Conservation (phyloP, 1,284 basidiomycete species). For the Leccinum fallax region DNA sequence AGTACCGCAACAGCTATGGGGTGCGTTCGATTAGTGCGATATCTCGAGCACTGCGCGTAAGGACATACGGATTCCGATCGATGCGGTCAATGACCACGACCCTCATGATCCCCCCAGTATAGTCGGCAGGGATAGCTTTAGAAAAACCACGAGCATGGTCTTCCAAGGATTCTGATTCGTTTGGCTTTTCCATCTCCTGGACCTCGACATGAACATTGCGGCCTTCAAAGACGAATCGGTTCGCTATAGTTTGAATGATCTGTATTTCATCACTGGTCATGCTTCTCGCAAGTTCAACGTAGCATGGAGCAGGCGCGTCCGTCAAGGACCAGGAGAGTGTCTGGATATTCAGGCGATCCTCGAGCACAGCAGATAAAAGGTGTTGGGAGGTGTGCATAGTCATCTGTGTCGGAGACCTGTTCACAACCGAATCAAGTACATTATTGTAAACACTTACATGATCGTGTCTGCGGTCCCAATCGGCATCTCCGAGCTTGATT, state of each 20-base stretch:
- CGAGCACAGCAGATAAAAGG: constrained; percentile 77
- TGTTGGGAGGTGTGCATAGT: constrained; percentile 85
- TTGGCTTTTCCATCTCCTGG: constrained; percentile 56
- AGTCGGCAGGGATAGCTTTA: constrained; percentile 67
- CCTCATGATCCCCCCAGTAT: constrained; percentile 78
- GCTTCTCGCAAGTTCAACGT: constrained; percentile 76
- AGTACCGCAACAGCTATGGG: constrained; percentile 80
- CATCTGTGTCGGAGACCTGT: constrained; percentile 51
- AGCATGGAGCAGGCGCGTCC: constrained; percentile 59
- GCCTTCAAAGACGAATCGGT: constrained; percentile 66
- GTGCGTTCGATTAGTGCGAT: not conserved
- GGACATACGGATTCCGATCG: constrained; percentile 75
- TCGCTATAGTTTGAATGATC: constrained; percentile 66
- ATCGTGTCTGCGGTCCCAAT: constrained; percentile 74
- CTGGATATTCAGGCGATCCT: no score
- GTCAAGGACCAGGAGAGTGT: no score
- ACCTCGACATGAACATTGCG: constrained; percentile 67
- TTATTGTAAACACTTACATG: constrained; percentile 55
- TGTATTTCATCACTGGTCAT: constrained; percentile 68
- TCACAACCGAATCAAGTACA: not conserved
- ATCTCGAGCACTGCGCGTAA: constrained; percentile 3
- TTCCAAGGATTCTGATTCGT: constrained; percentile 39
- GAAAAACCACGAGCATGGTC: constrained; percentile 51
- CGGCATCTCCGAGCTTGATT: constrained; percentile 60
- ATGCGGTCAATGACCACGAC: constrained; percentile 80